Conservation (phyloP, 495 filamentous ascomycete genomes). For the Neurospora tetraspora region DNA sequence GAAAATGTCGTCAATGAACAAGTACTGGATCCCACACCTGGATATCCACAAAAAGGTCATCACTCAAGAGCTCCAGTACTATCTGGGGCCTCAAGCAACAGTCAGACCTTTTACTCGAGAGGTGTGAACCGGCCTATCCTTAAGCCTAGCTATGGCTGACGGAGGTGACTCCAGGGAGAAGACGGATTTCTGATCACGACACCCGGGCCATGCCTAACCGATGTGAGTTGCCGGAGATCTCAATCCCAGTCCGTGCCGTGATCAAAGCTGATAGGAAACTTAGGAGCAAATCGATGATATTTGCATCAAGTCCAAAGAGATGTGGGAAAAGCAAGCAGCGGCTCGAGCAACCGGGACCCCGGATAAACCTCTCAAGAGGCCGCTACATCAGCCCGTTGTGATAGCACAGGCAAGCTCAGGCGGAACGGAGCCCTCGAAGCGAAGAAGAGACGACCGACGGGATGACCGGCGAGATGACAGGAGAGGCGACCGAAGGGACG, state of each 20-base stretch:
- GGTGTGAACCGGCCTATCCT: conserved; percentile 21
- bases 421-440: conserved; percentile 13
- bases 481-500: conserved; percentile 1
- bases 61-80: conserved; percentile 45
- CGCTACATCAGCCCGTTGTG: conserved; percentile 43
- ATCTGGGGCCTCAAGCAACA: conserved; percentile 44
- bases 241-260: not conserved
- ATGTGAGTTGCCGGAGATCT: conserved; percentile 30
- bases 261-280: conserved; percentile 14
- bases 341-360: conserved; percentile 35
- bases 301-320: conserved; percentile 43
- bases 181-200: conserved; percentile 48
- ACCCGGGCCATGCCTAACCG: conserved; percentile 42
- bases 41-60: conserved; percentile 50
- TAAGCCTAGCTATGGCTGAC: conserved; percentile 19
- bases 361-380: conserved; percentile 41
- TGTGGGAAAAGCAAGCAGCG: conserved; percentile 48
- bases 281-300: conserved; percentile 52
- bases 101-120: conserved; percentile 44
- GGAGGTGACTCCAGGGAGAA: conserved; percentile 33
- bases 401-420: conserved; percentile 33
- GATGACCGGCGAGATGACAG: conserved; percentile 2
- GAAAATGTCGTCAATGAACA: conserved; percentile 39
- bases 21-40: conserved; percentile 46
- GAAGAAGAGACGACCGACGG: conserved; percentile 20